These are phyloP conservation scores for Delonix regia DNA, from an alignment of 306 rosid genomes.

Conservation along the genomic window DNA sequence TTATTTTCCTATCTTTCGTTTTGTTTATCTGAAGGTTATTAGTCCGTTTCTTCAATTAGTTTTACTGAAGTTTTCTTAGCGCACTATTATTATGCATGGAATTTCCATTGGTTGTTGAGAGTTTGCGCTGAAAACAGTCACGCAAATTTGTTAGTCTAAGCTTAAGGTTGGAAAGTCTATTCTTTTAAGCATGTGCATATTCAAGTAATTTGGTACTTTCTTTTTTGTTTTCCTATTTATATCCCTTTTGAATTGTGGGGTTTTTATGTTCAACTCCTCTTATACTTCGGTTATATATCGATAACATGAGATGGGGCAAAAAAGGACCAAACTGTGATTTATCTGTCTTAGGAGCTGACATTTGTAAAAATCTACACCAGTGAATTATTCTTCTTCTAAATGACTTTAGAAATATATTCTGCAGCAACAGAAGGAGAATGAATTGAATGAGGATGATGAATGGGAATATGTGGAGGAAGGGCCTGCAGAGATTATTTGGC, in stretches of 20 bases:
- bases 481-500: conserved; percentile 81
- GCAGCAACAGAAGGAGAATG: conserved; percentile 47
- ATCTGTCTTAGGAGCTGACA: not conserved
- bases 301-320: not conserved
- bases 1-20: not conserved
- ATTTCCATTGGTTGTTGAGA: conserved; percentile 21
- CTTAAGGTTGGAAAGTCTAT: not conserved
- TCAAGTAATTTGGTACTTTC: not conserved
- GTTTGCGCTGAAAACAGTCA: not conserved
- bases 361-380: not conserved
- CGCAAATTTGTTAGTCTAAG: not conserved
- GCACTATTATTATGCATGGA: not conserved
- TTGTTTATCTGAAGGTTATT: not conserved
- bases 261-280: not conserved
- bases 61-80: not conserved
- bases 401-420: not conserved
- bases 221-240: not conserved
- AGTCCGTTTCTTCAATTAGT: not conserved
- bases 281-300: not conserved
- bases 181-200: not conserved
- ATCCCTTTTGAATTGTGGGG: not conserved
- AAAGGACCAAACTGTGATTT: not conserved
- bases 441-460: conserved; percentile 41
- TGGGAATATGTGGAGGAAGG: conserved; percentile 73
- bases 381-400: not conserved